Percentiles rank a stretch among this genome's conserved stretches.
Evolutionary conservation across 768 basidiomycete species (phyloP).

Genomic region (Termitomyces sp.): DNA sequence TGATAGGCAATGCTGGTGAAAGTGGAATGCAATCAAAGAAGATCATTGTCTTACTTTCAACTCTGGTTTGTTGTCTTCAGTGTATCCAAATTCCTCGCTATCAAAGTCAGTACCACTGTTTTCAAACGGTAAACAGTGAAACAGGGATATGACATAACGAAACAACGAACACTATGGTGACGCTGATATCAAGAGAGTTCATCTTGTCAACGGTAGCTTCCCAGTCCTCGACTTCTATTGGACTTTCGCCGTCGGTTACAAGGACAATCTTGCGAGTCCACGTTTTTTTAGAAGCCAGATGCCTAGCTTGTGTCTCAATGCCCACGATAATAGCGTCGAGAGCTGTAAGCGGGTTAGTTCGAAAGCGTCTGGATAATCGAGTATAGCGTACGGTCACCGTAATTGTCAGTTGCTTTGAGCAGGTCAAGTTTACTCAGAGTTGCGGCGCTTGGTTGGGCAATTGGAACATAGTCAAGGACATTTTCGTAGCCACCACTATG

Average conservation of each 20-base stretch:
- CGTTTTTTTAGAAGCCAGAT: slow-evolving; percentile 65
- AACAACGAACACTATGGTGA: slow-evolving; percentile 67
- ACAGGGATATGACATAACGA: background rate
- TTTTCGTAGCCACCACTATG: slow-evolving; percentile 67
- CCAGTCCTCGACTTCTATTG: slow-evolving; percentile 73
- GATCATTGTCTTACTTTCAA: slow-evolving; percentile 55
- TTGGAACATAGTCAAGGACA: slow-evolving; percentile 63
- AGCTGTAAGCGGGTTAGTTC: slow-evolving; percentile 34
- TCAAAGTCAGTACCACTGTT: slow-evolving; percentile 85
- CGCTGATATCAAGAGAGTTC: slow-evolving; percentile 44
- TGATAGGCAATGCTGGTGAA: slow-evolving; percentile 21
- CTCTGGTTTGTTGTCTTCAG: slow-evolving; percentile 60
- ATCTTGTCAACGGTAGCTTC: slow-evolving; percentile 63
- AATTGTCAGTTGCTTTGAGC: slow-evolving; percentile 46
- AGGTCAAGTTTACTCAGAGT: slow-evolving; percentile 63
- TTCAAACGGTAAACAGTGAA: slow-evolving; percentile 3
- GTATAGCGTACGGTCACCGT: slow-evolving; percentile 58
- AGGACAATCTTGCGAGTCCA: slow-evolving; percentile 85
- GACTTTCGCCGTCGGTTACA: slow-evolving; percentile 80
- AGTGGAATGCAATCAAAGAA: background rate
- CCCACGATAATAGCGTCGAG: slow-evolving; percentile 86
- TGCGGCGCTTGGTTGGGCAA: slow-evolving; percentile 56
- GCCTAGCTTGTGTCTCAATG: slow-evolving; percentile 67
- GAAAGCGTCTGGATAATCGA: background rate
- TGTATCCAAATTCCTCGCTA: slow-evolving; percentile 57